phyloP scores from a whole-genome alignment of 305 asterid species.

The Fraxinus sp. region DNA sequence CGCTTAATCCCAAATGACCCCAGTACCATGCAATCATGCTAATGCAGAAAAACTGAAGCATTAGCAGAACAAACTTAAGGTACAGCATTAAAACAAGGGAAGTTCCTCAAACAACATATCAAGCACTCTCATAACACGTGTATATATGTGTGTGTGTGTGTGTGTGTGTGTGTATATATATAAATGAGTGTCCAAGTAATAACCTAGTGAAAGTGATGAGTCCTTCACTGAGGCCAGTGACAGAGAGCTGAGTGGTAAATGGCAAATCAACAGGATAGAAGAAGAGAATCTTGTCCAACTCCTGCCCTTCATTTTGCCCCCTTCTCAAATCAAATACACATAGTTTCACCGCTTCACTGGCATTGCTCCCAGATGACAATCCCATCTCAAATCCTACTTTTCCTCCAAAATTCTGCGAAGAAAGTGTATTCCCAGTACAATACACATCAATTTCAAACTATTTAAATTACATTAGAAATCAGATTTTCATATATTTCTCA shows the following conservation, averaged over 20 bases:
- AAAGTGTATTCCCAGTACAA: not conserved
- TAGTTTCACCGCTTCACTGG: slow-evolving; percentile 60
- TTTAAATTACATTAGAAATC: not conserved
- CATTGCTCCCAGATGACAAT: slow-evolving; percentile 50
- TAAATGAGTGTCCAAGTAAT: not conserved
- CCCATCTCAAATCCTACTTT: slow-evolving; percentile 45
- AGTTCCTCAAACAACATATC: not conserved
- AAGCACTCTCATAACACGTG: not conserved
- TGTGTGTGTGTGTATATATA: not conserved
- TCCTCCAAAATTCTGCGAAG: slow-evolving; percentile 20
- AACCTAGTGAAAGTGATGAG: slow-evolving; percentile 87
- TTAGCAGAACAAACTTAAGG: not conserved
- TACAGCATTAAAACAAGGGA: not conserved
- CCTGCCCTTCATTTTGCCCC: slow-evolving; percentile 97
- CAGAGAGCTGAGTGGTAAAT: slow-evolving; percentile 70
- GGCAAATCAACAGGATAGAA: slow-evolving; percentile 85
- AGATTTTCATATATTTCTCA: not conserved
- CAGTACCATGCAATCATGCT: not conserved
- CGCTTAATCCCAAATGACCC: not conserved
- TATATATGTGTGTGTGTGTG: not conserved
- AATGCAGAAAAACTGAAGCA: not conserved
- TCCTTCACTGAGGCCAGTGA: slow-evolving; percentile 86
- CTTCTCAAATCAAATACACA: slow-evolving; percentile 91
- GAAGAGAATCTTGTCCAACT: slow-evolving; percentile 85
- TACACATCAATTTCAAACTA: not conserved